phyloP scores from a whole-genome alignment of 208 protist species.

The Leishmania tarentolae region DNA sequence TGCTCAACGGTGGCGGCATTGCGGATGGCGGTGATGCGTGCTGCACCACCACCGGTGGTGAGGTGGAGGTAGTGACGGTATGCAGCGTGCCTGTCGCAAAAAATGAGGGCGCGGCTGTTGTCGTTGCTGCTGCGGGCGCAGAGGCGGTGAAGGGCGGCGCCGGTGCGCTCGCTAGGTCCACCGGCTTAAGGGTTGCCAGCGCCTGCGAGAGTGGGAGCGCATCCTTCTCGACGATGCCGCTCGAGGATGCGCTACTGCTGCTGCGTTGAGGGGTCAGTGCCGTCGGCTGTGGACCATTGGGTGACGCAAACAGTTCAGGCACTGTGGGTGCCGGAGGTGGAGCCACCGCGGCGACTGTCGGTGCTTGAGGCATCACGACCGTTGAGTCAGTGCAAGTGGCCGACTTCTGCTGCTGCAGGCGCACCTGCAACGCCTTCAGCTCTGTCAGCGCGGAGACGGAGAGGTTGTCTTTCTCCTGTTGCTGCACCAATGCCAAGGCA shows the following conservation, averaged over 20 bases:
- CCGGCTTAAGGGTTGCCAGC: background rate
- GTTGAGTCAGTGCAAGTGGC: constrained; percentile 5
- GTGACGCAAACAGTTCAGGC: background rate
- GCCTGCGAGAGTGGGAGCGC: background rate
- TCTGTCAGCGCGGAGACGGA: constrained; percentile 54
- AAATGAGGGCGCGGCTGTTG: constrained; percentile 6
- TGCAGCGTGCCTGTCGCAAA: constrained; percentile 20
- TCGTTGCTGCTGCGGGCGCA: background rate
- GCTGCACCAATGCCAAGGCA: constrained; percentile 49
- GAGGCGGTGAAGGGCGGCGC: background rate
- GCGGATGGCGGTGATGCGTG: constrained; percentile 19
- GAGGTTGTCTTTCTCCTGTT: constrained; percentile 54
- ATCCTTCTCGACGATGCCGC: background rate
- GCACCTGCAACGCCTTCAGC: constrained; percentile 54
- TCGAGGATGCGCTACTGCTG: background rate
- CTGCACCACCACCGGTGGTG: constrained; percentile 17
- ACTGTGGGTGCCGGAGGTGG: background rate
- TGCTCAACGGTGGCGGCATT: constrained; percentile 21
- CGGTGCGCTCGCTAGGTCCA: background rate
- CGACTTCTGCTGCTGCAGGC: constrained; percentile 26
- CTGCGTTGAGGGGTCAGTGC: background rate
- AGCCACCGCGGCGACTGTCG: background rate
- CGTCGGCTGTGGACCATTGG: background rate
- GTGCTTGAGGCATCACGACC: constrained; percentile 14
- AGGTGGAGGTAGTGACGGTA: constrained; percentile 25